These are phyloP conservation scores for Hirsutella minnesotensis DNA, from an alignment of 2,329 filamentous ascomycete species.

Conservation along the genomic window DNA sequence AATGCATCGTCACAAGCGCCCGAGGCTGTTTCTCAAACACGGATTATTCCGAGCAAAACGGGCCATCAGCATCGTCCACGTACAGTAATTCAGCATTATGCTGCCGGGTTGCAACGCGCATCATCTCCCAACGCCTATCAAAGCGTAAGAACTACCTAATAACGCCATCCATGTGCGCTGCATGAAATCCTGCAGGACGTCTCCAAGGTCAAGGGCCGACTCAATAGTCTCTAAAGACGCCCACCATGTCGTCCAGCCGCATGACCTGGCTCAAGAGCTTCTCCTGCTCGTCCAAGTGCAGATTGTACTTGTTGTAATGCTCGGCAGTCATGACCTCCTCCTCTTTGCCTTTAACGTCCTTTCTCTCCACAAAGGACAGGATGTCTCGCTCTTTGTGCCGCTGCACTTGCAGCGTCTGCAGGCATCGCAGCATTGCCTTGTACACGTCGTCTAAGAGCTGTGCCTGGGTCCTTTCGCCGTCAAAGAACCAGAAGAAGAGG, in stretches of 20 bases:
- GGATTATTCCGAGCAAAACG: too few relatives aligned
- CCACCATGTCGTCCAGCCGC: slow-evolving; percentile 74
- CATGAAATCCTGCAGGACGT: background rate
- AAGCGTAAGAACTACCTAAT: too few relatives aligned
- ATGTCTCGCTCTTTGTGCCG: slow-evolving; percentile 59
- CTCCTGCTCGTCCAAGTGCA: slow-evolving; percentile 52
- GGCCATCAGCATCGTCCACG: too few relatives aligned
- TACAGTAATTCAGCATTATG: too few relatives aligned
- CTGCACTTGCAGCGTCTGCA: slow-evolving; percentile 72
- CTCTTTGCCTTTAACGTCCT: slow-evolving; percentile 75
- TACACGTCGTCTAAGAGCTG: slow-evolving; percentile 72
- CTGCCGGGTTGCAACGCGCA: too few relatives aligned
- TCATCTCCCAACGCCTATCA: too few relatives aligned
- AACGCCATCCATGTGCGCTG: background rate
- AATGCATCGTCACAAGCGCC: too few relatives aligned
- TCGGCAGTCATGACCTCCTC: slow-evolving; percentile 65
- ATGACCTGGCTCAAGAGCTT: slow-evolving; percentile 69
- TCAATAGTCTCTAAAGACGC: slow-evolving; percentile 69
- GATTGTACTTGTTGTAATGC: slow-evolving; percentile 54
- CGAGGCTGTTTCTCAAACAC: too few relatives aligned
- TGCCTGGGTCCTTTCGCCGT: slow-evolving; percentile 57
- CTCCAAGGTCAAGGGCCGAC: background rate
- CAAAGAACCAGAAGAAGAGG: slow-evolving; percentile 87
- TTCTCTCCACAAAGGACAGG: slow-evolving; percentile 70
- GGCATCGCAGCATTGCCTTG: slow-evolving; percentile 75